Base-by-base conservation (phyloP, 208 protist genomes). In the Zelonia costaricensis region DNA sequence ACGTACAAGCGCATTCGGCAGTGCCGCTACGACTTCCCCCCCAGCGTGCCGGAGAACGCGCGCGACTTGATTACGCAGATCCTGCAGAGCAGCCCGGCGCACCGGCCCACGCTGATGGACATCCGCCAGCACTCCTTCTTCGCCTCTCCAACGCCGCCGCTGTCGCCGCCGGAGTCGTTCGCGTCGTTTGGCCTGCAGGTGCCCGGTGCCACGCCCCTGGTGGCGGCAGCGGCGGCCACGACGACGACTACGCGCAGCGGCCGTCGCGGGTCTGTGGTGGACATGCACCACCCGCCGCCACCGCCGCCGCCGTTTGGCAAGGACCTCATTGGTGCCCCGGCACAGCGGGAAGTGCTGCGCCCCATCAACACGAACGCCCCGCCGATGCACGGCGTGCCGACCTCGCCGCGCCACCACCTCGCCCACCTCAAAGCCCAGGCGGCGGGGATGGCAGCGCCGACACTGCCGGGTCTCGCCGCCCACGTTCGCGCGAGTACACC, bases 1-100 rank as follows among this genome's bases (percentile, higher is more conserved):
- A 99, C 98, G 20, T 99, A 99, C 82, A 80, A 91, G 43, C 80
- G 91, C 35, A 99, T 99, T 62, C 69, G 78, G 18, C 65, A 91
- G 49, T 96, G 93, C 60, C 66, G 78, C 31, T 99, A 99, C 81
- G 70, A 84, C 22, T 98, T 99, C 66, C 98, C 98, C 0, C 10
- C 58, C 4, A 51, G 67, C 38, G 58, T 96, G 7, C 53, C 59
- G 3, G 74, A 99, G 20, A 76, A 75, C 13, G 55, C 82, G 43
- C 91, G 92, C 57, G 82, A 93, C 51, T 84, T 99, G 6, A 98
- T 99, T 47, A 82, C 78, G 10, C 54, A 78, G 47, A 96, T 98
- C 66, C 76, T 98, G 36, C 87, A 94, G 70, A 84, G 77, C 49
- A 75, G 76, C 52, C 91, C 95, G 1, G 74, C 77, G 46, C 46